Evolutionary conservation across 192 early-diverging fungal genomes (phyloP).

Genomic region (Ambispora gerdemannii): DNA sequence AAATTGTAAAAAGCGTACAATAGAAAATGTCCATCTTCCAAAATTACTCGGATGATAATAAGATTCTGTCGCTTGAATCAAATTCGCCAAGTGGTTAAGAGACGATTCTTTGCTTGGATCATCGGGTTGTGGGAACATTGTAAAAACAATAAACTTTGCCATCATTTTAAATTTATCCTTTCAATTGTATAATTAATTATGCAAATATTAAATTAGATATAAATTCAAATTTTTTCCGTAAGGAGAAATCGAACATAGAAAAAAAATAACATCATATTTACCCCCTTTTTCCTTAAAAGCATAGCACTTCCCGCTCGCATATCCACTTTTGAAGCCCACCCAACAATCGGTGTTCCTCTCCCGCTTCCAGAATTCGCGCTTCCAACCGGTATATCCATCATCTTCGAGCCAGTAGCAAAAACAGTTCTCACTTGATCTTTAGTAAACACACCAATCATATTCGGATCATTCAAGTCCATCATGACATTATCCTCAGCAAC

Average conservation of each 20-base stretch:
- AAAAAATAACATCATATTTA: slow-evolving; percentile 14
- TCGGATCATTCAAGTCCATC: slow-evolving; percentile 31
- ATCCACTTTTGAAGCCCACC: slow-evolving; percentile 40
- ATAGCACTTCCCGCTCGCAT: slow-evolving; percentile 38
- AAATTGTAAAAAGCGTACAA: slow-evolving; percentile 69
- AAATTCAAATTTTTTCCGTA: not conserved
- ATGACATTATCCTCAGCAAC: slow-evolving; percentile 57
- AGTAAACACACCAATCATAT: slow-evolving; percentile 54
- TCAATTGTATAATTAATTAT: not conserved
- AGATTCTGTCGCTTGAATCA: slow-evolving; percentile 84
- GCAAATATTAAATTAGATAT: not conserved
- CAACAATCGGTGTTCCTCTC: slow-evolving; percentile 39
- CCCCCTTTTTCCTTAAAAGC: slow-evolving; percentile 36
- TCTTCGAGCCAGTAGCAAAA: slow-evolving; percentile 48
- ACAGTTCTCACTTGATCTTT: slow-evolving; percentile 56
- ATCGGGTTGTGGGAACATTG: slow-evolving; percentile 54
- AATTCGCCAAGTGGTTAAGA: slow-evolving; percentile 60
- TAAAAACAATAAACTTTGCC: slow-evolving; percentile 77
- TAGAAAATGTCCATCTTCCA: slow-evolving; percentile 75
- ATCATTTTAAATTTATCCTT: slow-evolving; percentile 59
- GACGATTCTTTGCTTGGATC: slow-evolving; percentile 43
- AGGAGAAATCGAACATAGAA: not conserved
- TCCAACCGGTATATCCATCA: slow-evolving; percentile 56
- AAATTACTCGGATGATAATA: slow-evolving; percentile 93
- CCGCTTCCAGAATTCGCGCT: slow-evolving; percentile 49